Percentiles rank a stretch among this genome's conserved stretches.
phyloP scores from a whole-genome alignment of 179 eudicot species.

The Heliamphora pulchella region DNA sequence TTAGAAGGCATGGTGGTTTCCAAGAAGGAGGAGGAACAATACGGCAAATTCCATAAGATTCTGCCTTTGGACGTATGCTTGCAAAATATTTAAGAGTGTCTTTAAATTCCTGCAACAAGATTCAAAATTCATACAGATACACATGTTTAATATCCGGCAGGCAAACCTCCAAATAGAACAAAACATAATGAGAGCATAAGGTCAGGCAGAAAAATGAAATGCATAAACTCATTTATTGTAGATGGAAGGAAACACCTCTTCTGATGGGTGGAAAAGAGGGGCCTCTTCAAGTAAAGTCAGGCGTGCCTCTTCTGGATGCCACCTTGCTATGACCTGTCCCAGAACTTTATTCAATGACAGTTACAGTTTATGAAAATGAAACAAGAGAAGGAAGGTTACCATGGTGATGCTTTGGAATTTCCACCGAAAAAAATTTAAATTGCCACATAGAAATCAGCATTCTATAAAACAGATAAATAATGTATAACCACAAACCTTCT shows the following conservation, averaged over 20 bases:
- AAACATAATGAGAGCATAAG: neutral
- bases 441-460: neutral
- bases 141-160: neutral
- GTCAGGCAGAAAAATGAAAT: slow-evolving; percentile 12
- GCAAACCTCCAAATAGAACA: slow-evolving; percentile 11
- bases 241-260: slow-evolving; percentile 43
- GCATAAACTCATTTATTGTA: slow-evolving; percentile 3
- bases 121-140: slow-evolving; percentile 17
- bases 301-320: slow-evolving; percentile 48
- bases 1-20: slow-evolving; percentile 52
- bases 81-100: slow-evolving; percentile 60
- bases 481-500: slow-evolving; percentile 38
- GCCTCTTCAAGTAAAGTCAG: slow-evolving; percentile 49
- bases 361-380: neutral
- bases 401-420: neutral
- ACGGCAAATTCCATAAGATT: slow-evolving; percentile 68
- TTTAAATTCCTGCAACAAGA: slow-evolving; percentile 53
- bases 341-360: slow-evolving; percentile 2
- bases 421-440: neutral
- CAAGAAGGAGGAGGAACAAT: slow-evolving; percentile 83
- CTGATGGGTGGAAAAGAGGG: slow-evolving; percentile 58
- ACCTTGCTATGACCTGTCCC: slow-evolving; percentile 55
- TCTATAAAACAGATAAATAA: slow-evolving; percentile 3
- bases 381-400: neutral
- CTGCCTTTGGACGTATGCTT: slow-evolving; percentile 53